Evolutionary conservation across 2,329 filamentous ascomycete species (phyloP), one percentile per base, ranked within the genome.

Genomic region (Madurella mycetomatis): DNA sequence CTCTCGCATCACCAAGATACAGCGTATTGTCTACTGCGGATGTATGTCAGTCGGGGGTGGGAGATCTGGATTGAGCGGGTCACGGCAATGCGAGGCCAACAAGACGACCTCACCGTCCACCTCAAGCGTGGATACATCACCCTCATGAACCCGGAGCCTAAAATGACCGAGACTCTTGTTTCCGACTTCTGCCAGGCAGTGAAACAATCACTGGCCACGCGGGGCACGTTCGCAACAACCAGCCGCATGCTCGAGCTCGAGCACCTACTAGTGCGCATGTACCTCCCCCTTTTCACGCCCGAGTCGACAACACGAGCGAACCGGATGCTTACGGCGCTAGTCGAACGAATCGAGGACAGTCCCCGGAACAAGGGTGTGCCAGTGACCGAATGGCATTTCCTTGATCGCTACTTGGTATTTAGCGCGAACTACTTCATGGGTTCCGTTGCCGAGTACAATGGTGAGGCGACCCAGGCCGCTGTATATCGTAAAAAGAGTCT

Each of bases 61-160:
- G 31, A 47, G 13, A 41, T 65, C n/a, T 65, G 63, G 63, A 47
- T 65, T 15, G 54, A 59, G 45, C 25, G 47, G 12, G 39, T 55
- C 9, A 41, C 44, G 7, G 31, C 32, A 1, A 31, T 49, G 1
- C 58, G 63, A 12, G 60, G 60, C 1, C 40, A 15, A 7, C 47
- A 57, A 9, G 60, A 65, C 52, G 51, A 59, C 17, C 51, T 62
- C 11, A 61, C 63, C 16, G 63, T 64, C 45, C 63, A 65, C 49
- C 56, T 65, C 44, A 57, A 60, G 31, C 55, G 63, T 9, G 63
- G 63, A 8, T 64, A 63, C 34, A 59, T 62, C 5, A 64, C 63
- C 5, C 49, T 64, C 4, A 49, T 63, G 25, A 46, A 58, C 32
- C 58, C 59, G 2, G 37, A 42, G 5, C 46, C 43, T n/a, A 15